A percentile compares a stretch with the other conserved stretches of the same genome.
phyloP scores from a whole-genome alignment of 1,139 yeast species.

The Dujonia santamariae region DNA sequence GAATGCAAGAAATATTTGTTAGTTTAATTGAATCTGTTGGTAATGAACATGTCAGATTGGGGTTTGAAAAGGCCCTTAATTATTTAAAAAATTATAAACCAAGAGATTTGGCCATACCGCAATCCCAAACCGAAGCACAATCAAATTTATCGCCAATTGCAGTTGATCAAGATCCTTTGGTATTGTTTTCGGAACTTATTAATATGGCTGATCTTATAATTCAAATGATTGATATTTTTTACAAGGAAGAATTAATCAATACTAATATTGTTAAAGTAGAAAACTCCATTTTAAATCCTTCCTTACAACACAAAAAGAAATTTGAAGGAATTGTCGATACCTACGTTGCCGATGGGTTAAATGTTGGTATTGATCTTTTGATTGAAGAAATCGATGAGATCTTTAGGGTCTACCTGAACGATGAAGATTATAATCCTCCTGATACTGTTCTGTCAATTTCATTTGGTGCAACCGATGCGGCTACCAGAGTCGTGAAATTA shows the following conservation, averaged over 20 bases:
- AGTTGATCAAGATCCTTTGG: conserved; percentile 71
- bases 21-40: conserved; percentile 66
- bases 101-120: conserved; percentile 26
- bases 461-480: conserved; percentile 69
- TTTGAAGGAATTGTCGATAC: conserved; percentile 82
- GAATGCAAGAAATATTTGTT: conserved; percentile 61
- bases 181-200: conserved; percentile 83
- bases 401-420: conserved; percentile 24
- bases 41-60: conserved; percentile 68
- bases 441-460: conserved; percentile 12
- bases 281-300: conserved; percentile 74
- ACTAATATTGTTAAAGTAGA: conserved; percentile 63
- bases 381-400: conserved; percentile 65
- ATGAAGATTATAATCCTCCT: conserved; percentile 34
- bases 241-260: conserved; percentile 75
- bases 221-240: conserved; percentile 90
- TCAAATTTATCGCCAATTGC: conserved; percentile 12
- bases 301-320: conserved; percentile 74
- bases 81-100: conserved; percentile 74
- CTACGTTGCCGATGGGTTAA: conserved; percentile 88
- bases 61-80: conserved; percentile 76
- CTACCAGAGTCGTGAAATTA: conserved; percentile 56
- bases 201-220: conserved; percentile 90
- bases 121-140: neutral
- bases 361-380: conserved; percentile 83